Evolutionary conservation across 2,329 filamentous ascomycete genomes (phyloP).

Genomic region (Tolypocladium pustulatum): DNA sequence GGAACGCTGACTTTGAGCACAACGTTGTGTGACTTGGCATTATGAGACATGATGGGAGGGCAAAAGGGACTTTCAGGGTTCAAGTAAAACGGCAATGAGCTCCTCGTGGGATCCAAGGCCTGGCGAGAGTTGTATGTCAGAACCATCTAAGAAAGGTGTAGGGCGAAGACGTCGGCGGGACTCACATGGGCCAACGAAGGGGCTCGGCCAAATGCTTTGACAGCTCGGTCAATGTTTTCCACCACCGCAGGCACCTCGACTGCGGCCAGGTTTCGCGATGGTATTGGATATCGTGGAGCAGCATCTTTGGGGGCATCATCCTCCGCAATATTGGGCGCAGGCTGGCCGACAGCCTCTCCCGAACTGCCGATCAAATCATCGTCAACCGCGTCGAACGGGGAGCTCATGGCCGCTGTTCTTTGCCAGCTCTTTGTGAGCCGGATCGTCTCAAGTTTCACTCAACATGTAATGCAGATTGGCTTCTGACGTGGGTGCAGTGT

Average conservation of each 20-base stretch:
- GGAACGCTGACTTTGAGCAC: conserved; percentile 81
- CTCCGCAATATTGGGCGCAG: neutral
- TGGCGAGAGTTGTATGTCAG: conserved; percentile 10
- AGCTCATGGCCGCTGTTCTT: neutral
- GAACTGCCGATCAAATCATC: neutral
- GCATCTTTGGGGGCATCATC: conserved; percentile 6
- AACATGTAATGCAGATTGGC: neutral
- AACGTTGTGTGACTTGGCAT: conserved; percentile 68
- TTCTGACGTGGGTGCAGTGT: neutral
- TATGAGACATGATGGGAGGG: conserved; percentile 67
- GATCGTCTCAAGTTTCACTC: neutral
- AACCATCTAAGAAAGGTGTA: neutral
- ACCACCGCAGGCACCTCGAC: conserved; percentile 34
- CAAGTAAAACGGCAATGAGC: conserved; percentile 59
- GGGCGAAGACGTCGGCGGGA: neutral
- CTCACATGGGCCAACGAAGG: conserved; percentile 27
- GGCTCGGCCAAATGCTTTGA: conserved; percentile 30
- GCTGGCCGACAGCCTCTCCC: neutral
- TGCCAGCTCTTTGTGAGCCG: neutral
- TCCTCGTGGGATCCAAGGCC: conserved; percentile 37
- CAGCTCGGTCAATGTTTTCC: conserved; percentile 29
- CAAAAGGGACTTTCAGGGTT: conserved; percentile 71
- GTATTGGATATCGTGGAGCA: conserved; percentile 24
- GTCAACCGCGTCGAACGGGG: neutral
- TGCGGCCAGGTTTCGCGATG: conserved; percentile 23